Evolutionary conservation across 768 basidiomycete genomes (phyloP), one percentile per base, ranked within the genome.

Genomic region (Boletus insuetus): DNA sequence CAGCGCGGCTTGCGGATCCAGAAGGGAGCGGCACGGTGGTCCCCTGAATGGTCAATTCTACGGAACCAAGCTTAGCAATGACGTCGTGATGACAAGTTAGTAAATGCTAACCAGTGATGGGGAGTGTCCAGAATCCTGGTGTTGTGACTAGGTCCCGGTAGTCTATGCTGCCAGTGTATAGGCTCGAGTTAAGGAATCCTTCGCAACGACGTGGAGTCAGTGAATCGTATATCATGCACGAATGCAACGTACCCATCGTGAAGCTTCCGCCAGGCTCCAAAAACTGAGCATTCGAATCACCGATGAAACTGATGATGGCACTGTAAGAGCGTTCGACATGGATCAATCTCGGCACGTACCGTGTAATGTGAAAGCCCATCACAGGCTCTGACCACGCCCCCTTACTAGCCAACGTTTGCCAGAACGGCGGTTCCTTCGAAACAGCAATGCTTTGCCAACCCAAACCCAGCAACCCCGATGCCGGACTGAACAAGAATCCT

Each of bases 391-490:
- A 80, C 82, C 85, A 88, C 16, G 82, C 76, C 31, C 82, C 82
- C n/a, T 62, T 60, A 11, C 74, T 75, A 3, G 77, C 91, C 6
- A 98, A 76, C 0, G 86, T 79, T 68, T 97, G 75, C 94, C 94
- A 98, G 59, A 96, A 85, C 1, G 95, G 97, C 16, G 76, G 77
- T 0, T 87, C 83, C 0, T 76, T 75, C 0, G 91, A 89, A 1
- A 85, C 71, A 3, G 95, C 82, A 53, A 98, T 88, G 3, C 74
- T 69, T 62, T 84, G 74, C 74, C 87, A 98, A 1, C 75, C 97
- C 29, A 99, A 80, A 3, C 96, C 97, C 68, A 98, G 76, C 14
- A 99, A 74, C 0, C 97, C 97, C 4, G 91, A 91, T 2, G 94
- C 85, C 0, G 95, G 93, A 19, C 68, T 69, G 20, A 69, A 75